phyloP scores from a whole-genome alignment of 306 rosid genomes.

The Quercus agrifolia region DNA sequence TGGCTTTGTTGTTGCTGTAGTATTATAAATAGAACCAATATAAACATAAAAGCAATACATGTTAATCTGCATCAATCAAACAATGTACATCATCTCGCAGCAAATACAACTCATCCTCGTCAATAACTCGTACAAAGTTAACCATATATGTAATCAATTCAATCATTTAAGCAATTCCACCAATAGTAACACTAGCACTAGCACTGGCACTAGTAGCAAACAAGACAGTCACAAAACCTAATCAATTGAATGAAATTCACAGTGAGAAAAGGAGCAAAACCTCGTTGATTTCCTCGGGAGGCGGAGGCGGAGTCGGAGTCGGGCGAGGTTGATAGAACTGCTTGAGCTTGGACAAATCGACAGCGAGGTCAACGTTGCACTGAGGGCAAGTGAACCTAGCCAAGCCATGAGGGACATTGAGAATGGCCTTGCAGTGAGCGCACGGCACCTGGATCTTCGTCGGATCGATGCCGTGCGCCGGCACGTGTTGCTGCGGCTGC shows the following conservation, averaged over 20 bases:
- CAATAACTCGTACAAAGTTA: background rate
- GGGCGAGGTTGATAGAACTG: slow-evolving; percentile 25
- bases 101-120: background rate
- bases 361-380: slow-evolving; percentile 84
- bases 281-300: slow-evolving; percentile 60
- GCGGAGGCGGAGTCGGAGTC: background rate
- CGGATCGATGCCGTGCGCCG: slow-evolving; percentile 92
- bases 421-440: slow-evolving; percentile 85
- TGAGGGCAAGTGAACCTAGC: slow-evolving; percentile 81
- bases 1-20: too few species aligned
- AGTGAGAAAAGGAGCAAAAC: slow-evolving; percentile 12
- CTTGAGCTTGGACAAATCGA: slow-evolving; percentile 57
- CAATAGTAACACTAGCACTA: too few species aligned
- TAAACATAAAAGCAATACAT: too few species aligned
- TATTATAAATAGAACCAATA: too few species aligned
- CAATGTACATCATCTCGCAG: background rate
- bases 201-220: too few species aligned
- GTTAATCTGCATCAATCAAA: background rate
- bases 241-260: background rate
- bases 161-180: too few species aligned
- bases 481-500: slow-evolving; percentile 34
- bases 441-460: slow-evolving; percentile 98
- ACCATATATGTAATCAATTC: background rate
- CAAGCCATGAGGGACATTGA: slow-evolving; percentile 93
- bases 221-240: too few species aligned